Conservation (phyloP, 805 yeast species). For the Sugiyamaella marilandica region DNA sequence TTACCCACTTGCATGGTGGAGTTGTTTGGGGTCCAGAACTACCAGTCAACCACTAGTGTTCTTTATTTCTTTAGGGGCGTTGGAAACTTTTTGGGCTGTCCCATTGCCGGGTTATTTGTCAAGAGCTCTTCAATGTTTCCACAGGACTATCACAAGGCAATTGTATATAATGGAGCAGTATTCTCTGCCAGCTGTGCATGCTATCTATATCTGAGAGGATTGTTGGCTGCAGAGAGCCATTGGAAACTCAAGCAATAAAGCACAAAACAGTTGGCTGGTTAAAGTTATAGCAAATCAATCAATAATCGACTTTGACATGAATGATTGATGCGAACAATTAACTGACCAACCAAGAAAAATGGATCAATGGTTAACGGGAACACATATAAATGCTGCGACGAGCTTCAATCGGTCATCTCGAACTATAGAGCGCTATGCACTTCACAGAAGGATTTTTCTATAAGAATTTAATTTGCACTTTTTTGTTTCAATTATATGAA, state of each 20-base stretch:
- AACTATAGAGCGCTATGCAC: no score
- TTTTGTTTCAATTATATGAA: no score
- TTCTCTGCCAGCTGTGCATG: slow-evolving; percentile 12
- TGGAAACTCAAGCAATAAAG: slow-evolving; percentile 1
- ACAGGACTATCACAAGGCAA: slow-evolving; percentile 12
- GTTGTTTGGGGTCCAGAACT: slow-evolving; percentile 21
- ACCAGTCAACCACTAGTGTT: slow-evolving; percentile 18
- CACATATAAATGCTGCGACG: no score
- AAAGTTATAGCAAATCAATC: no score
- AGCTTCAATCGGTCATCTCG: no score
- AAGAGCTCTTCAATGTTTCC: slow-evolving; percentile 5
- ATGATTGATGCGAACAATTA: no score
- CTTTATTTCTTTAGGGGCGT: slow-evolving; percentile 20
- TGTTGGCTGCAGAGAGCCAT: slow-evolving; percentile 1
- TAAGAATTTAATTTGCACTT: no score
- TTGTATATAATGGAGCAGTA: slow-evolving; percentile 18
- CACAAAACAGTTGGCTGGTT: no score
- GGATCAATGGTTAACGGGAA: no score
- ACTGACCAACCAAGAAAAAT: no score
- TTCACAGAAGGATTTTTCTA: no score
- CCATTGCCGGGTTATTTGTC: slow-evolving; percentile 23
- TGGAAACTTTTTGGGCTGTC: slow-evolving; percentile 22
- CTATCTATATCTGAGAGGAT: slow-evolving; percentile 27
- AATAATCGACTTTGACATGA: no score
- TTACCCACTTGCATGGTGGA: slow-evolving; percentile 22